Base-by-base conservation (phyloP, 1,139 yeast genomes). In the Saccharomycopsis hybrid region DNA sequence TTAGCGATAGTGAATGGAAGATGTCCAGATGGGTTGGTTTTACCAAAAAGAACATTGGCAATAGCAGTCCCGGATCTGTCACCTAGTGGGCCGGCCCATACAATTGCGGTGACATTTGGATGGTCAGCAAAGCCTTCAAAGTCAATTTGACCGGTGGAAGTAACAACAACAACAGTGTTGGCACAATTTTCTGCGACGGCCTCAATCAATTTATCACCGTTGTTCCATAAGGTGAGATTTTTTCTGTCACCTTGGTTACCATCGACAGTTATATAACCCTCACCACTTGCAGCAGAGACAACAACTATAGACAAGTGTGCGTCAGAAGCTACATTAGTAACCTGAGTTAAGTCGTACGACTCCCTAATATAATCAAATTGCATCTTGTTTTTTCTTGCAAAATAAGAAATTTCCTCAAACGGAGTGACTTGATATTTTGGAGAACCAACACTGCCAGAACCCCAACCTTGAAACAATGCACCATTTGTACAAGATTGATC, bases 61-160 rank as follows among this genome's bases (percentile, higher is more conserved):
- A 75, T 66, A 9, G 73, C 75, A 57, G 67, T 55, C 51, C 74
- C 78, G 55, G 69, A 71, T 61, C 67, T 77, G 59, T 80, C 82
- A 29, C 85, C 85, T 49, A 76, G 70, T 4, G 83, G 82, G 9
- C 80, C 73, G 5, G 80, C 67, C 58, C 68, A 77, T 24, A 80
- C 52, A 3, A 79, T 80, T 1, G 74, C 85, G 37, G 77, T 79
- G 38, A 79, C 74, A 57, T 77, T 78, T 43, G 74, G 78, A 57
- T 76, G 67, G 39, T 78, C 80, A 55, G 78, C 71, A 77, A 82
- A 80, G 50, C 65, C 66, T 57, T 80, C 85, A 66, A 80, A 65
- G 56, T 77, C 71, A 25, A 79, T 78, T 1, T 82, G 82, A 1
- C 85, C 85, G 7, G 78, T 80, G 0, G 83, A 62, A 51, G 76